These are phyloP conservation scores for Geotrichum candidum DNA, from an alignment of 1,139 yeast species.

Conservation along the genomic window DNA sequence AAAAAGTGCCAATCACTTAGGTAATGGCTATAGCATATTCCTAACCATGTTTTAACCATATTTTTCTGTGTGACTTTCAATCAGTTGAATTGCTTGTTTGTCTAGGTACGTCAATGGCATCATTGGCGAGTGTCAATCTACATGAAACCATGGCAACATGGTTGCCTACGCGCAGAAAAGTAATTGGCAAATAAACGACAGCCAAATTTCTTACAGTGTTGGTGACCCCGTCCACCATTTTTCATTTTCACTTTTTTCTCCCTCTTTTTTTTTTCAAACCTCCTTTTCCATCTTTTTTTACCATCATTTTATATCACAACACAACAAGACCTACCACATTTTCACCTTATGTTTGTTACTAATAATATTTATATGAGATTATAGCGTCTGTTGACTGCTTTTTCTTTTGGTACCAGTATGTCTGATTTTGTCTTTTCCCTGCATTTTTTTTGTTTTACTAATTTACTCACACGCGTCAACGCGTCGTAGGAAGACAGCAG, in stretches of 20 bases:
- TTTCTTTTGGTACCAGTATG: background rate
- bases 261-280: background rate
- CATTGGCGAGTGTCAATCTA: background rate
- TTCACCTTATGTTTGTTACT: background rate
- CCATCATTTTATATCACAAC: background rate
- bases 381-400: background rate
- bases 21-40: no score
- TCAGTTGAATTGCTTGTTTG: no score
- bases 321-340: background rate
- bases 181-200: background rate
- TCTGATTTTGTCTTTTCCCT: background rate
- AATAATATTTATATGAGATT: background rate
- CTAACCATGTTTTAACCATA: no score
- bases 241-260: background rate
- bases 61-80: no score
- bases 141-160: background rate
- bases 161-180: background rate
- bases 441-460: background rate
- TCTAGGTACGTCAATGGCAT: no score
- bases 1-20: no score
- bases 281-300: background rate
- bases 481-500: background rate
- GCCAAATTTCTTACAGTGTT: background rate
- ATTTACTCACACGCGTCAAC: background rate
- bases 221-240: background rate